Evolutionary conservation across 2,329 filamentous ascomycete genomes (phyloP).

Genomic region (Alternaria arbusti): DNA sequence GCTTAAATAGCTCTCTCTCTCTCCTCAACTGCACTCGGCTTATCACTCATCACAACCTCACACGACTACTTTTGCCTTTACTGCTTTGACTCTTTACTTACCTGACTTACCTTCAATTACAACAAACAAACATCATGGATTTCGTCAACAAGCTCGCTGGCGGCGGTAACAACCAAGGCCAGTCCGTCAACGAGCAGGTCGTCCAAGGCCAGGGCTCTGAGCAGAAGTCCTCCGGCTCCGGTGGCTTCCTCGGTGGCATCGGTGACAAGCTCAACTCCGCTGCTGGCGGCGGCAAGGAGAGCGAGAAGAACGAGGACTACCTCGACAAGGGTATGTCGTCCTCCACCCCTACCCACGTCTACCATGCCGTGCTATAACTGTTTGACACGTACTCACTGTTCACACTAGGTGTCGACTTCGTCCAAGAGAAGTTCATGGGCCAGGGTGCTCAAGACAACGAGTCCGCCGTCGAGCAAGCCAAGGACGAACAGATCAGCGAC

Average conservation of each 20-base stretch:
- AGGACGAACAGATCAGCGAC: slow-evolving; percentile 80
- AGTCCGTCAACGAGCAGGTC: slow-evolving; percentile 38
- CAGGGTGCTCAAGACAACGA: slow-evolving; percentile 66
- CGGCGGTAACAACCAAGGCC: slow-evolving; percentile 41
- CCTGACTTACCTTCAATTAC: slow-evolving; percentile 16
- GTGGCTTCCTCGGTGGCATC: slow-evolving; percentile 64
- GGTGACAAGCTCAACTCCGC: slow-evolving; percentile 73
- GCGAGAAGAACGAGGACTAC: slow-evolving; percentile 82
- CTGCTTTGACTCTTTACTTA: neutral
- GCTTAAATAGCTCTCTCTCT: slow-evolving; percentile 19
- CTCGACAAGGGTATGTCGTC: slow-evolving; percentile 74
- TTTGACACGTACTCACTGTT: slow-evolving; percentile 1
- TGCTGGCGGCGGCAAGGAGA: slow-evolving; percentile 74
- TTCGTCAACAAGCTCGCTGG: slow-evolving; percentile 56
- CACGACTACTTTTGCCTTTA: slow-evolving; percentile 1
- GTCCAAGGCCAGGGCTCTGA: slow-evolving; percentile 38
- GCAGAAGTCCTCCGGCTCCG: slow-evolving; percentile 37
- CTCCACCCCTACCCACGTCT: neutral
- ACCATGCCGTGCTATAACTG: neutral
- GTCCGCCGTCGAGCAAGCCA: slow-evolving; percentile 76
- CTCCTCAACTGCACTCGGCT: neutral
- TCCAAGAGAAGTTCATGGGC: slow-evolving; percentile 77
- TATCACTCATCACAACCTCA: slow-evolving; percentile 4
- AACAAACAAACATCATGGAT: slow-evolving; percentile 47
- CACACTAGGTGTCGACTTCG: slow-evolving; percentile 71